These are phyloP conservation scores for Microbotryomycetes sp. DNA, from an alignment of 1,284 basidiomycete genomes.

Conservation along the genomic window DNA sequence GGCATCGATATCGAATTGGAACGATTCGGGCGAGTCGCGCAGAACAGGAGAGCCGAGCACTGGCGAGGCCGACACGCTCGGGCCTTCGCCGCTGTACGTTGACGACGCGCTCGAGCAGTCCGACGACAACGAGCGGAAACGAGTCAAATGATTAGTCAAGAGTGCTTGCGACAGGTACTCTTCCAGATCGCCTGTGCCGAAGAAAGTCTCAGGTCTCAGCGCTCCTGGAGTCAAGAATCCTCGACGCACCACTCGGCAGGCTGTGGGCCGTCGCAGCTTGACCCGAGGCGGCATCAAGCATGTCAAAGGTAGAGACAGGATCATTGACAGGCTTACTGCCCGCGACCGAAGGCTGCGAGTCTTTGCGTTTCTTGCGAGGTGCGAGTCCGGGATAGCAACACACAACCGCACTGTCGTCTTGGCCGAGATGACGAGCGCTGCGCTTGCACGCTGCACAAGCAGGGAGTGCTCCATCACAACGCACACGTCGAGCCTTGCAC, in stretches of 20 bases:
- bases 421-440: neutral
- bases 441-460: neutral
- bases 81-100: too few relatives aligned
- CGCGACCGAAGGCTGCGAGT: too few relatives aligned
- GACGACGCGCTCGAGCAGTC: neutral
- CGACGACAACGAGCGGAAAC: neutral
- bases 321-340: too few relatives aligned
- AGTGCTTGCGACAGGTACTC: neutral
- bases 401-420: neutral
- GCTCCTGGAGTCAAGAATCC: too few relatives aligned
- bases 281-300: too few relatives aligned
- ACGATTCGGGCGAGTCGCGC: neutral
- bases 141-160: neutral
- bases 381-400: neutral
- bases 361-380: neutral
- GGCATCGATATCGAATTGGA: neutral
- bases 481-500: neutral
- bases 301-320: too few relatives aligned
- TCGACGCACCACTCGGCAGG: too few relatives aligned
- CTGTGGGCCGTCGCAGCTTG: too few relatives aligned
- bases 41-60: neutral
- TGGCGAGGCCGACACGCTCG: neutral
- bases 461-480: neutral
- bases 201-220: too few relatives aligned
- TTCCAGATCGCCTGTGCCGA: neutral